Evolutionary conservation across 352 stramenopile species (phyloP).

Genomic region (Halophytophthora batemanensis): DNA sequence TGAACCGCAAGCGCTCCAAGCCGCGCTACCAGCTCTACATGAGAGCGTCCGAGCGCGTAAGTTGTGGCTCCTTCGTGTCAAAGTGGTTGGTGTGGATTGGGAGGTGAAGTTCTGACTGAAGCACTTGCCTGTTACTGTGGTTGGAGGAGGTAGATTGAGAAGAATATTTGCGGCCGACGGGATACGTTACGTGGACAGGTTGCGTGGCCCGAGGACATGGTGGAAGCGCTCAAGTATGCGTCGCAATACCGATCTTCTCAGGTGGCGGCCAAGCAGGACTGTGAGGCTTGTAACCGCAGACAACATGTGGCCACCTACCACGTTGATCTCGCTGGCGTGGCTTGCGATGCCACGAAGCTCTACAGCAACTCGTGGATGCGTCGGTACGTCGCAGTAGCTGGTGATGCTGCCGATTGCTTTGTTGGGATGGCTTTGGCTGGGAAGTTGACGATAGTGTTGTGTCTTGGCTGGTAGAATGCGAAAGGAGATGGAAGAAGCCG

Average conservation of each 20-base stretch:
- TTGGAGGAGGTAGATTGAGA: slow-evolving; percentile 55
- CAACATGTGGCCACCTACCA: slow-evolving; percentile 61
- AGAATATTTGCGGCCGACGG: slow-evolving; percentile 62
- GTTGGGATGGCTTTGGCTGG: no score
- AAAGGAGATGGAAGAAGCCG: slow-evolving; percentile 24
- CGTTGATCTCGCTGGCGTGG: slow-evolving; percentile 55
- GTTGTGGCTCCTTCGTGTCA: slow-evolving; percentile 6
- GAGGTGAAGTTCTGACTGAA: slow-evolving; percentile 1
- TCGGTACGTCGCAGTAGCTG: slow-evolving; percentile 20
- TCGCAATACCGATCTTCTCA: slow-evolving; percentile 36
- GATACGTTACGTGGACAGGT: slow-evolving; percentile 66
- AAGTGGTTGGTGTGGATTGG: not conserved
- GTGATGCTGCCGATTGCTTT: not conserved
- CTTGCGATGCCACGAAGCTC: slow-evolving; percentile 58
- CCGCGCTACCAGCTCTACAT: slow-evolving; percentile 46
- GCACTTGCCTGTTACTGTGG: not conserved
- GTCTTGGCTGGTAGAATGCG: slow-evolving; percentile 31
- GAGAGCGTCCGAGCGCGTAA: slow-evolving; percentile 60
- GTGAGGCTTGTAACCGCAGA: slow-evolving; percentile 69
- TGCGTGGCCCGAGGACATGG: slow-evolving; percentile 66
- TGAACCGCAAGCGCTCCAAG: slow-evolving; percentile 33
- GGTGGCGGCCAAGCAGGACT: slow-evolving; percentile 39
- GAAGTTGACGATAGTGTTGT: not conserved
- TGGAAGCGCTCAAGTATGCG: slow-evolving; percentile 45
- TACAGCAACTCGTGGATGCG: slow-evolving; percentile 70